phyloP scores from a whole-genome alignment of 768 basidiomycete species.

The Piloderma croceum region DNA sequence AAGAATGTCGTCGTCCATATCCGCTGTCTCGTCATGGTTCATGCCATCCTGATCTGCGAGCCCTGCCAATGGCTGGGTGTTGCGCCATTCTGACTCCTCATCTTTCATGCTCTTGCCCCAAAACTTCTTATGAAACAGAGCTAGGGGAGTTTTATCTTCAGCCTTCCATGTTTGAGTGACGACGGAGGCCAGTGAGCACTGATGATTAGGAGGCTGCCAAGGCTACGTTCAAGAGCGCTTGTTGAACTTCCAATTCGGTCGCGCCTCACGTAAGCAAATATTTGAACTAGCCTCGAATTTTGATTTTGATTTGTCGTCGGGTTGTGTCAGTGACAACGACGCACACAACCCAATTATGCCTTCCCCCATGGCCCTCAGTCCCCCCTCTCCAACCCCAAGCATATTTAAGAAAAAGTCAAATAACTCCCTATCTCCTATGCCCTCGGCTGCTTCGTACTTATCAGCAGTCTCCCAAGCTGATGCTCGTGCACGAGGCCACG shows the following conservation, averaged over 20 bases:
- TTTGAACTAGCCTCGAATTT: too few relatives aligned
- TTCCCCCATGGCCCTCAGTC: constrained; percentile 62
- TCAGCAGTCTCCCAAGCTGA: constrained; percentile 61
- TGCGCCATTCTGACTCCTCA: constrained; percentile 8
- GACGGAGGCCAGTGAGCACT: too few relatives aligned
- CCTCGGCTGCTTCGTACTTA: constrained; percentile 55
- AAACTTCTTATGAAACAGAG: constrained; percentile 10
- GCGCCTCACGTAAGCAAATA: too few relatives aligned
- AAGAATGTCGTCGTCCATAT: constrained; percentile 9
- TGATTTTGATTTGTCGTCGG: too few relatives aligned
- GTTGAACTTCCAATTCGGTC: too few relatives aligned
- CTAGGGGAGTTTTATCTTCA: constrained; percentile 1
- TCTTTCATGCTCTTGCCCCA: constrained; percentile 13
- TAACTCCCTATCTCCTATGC: constrained; percentile 31
- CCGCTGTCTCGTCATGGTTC: constrained; percentile 4
- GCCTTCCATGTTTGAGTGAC: too few relatives aligned
- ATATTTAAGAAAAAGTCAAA: constrained; percentile 54
- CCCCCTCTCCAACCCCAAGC: constrained; percentile 45
- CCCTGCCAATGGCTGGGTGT: too few relatives aligned
- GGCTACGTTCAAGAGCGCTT: too few relatives aligned
- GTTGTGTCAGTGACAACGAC: too few relatives aligned
- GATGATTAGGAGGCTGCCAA: too few relatives aligned
- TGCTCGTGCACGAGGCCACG: constrained; percentile 49
- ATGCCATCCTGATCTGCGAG: constrained; percentile 3
- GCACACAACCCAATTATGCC: too few relatives aligned